These are phyloP conservation scores for Nemania sp. DNA, from an alignment of 2,329 filamentous ascomycete genomes.

Conservation along the genomic window DNA sequence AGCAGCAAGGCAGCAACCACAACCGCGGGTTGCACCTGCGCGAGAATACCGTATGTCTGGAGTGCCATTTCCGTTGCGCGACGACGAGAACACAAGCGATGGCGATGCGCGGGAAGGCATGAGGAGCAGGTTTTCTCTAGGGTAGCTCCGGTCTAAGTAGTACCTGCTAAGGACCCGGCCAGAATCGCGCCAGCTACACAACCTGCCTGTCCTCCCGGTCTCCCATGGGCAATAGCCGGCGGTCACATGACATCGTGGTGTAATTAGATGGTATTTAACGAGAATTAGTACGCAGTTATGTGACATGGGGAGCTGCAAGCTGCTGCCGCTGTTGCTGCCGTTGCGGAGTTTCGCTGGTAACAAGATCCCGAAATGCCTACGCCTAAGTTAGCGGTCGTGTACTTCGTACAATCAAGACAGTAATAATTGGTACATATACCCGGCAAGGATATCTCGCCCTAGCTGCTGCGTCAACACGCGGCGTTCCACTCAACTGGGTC, in stretches of 20 bases:
- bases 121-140: background rate
- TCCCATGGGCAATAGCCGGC: too few relatives aligned
- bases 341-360: too few relatives aligned
- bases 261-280: too few relatives aligned
- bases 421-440: background rate
- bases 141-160: too few relatives aligned
- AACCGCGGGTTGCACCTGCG: slow-evolving; percentile 27
- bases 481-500: slow-evolving; percentile 21
- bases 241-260: too few relatives aligned
- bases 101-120: background rate
- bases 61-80: slow-evolving; percentile 4
- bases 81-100: background rate
- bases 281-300: too few relatives aligned
- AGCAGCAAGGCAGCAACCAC: slow-evolving; percentile 19
- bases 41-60: slow-evolving; percentile 16
- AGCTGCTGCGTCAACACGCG: slow-evolving; percentile 9
- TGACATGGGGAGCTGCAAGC: too few relatives aligned
- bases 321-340: too few relatives aligned
- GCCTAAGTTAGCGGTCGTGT: too few relatives aligned
- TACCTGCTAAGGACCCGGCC: too few relatives aligned
- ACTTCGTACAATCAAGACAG: slow-evolving; percentile 5
- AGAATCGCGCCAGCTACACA: too few relatives aligned
- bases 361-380: background rate
- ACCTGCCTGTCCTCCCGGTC: too few relatives aligned
- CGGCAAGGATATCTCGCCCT: background rate